phyloP scores from a whole-genome alignment of 768 basidiomycete species.

The Clavulina sp. region DNA sequence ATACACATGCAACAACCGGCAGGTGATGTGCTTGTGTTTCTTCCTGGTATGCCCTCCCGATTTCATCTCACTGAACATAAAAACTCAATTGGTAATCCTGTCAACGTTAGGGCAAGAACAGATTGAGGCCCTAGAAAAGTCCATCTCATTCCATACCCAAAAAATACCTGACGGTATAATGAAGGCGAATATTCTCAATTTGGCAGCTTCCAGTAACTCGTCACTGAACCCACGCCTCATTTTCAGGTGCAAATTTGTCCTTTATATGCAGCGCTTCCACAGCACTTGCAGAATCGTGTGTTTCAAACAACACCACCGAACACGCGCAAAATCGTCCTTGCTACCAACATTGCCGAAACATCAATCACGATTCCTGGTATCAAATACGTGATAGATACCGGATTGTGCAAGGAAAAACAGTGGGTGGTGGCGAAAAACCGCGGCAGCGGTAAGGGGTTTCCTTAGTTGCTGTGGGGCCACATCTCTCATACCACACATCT shows the following conservation, averaged over 20 bases:
- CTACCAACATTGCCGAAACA: conserved; percentile 97
- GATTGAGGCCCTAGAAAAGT: conserved; percentile 71
- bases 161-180: conserved; percentile 43
- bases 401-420: conserved; percentile 89
- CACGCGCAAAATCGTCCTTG: conserved; percentile 78
- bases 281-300: conserved; percentile 57
- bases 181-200: conserved; percentile 23
- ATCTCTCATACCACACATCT: conserved; percentile 8
- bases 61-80: not conserved
- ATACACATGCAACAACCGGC: conserved; percentile 64
- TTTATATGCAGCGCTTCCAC: conserved; percentile 76
- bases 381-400: conserved; percentile 89
- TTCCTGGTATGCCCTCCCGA: conserved; percentile 42
- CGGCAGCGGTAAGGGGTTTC: conserved; percentile 18
- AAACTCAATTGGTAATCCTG: not conserved
- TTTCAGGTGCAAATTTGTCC: conserved; percentile 52
- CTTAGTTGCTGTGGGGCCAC: too few relatives aligned
- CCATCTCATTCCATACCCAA: conserved; percentile 49
- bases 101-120: conserved; percentile 71
- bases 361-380: conserved; percentile 95
- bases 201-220: conserved; percentile 14
- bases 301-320: conserved; percentile 49
- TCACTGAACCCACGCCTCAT: not conserved
- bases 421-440: conserved; percentile 54
- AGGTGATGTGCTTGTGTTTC: conserved; percentile 86